Evolutionary conservation across 148 eudicot genomes (phyloP).

Genomic region (Rhododendron mucronatum): DNA sequence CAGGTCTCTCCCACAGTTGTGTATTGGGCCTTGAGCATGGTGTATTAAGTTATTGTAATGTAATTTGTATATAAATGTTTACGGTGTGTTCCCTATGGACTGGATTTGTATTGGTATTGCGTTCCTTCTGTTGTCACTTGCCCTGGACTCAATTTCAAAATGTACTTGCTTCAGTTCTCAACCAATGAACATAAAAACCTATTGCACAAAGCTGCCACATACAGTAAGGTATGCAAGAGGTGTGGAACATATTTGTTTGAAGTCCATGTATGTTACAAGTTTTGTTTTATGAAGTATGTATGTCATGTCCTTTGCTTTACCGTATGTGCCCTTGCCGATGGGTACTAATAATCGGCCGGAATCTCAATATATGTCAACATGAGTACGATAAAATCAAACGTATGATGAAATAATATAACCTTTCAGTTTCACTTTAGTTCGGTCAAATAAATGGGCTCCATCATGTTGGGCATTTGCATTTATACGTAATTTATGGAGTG

Average conservation of each 20-base stretch:
- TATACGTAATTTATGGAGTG: not conserved
- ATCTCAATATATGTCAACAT: not conserved
- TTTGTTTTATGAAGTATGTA: too few species aligned
- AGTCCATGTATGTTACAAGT: too few species aligned
- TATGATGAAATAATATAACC: not conserved
- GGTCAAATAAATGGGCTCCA: not conserved
- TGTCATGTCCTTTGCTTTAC: too few species aligned
- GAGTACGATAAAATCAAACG: not conserved
- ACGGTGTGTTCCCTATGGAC: not conserved
- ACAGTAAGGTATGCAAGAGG: not conserved
- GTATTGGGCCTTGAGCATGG: not conserved
- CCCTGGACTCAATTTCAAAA: not conserved
- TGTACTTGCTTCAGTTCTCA: not conserved
- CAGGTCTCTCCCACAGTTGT: not conserved
- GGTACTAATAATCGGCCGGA: too few species aligned
- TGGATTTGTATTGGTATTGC: not conserved
- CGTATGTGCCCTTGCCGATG: too few species aligned
- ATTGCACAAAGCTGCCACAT: not conserved
- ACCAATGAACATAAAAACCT: not conserved
- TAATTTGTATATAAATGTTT: slow-evolving; percentile 1
- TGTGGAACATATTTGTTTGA: not conserved
- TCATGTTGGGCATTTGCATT: not conserved
- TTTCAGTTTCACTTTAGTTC: not conserved
- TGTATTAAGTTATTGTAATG: not conserved
- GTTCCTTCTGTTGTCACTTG: not conserved